Base-by-base conservation (phyloP, 2,329 filamentous ascomycete species). In the Graphilbum ipis-grandicollis region DNA sequence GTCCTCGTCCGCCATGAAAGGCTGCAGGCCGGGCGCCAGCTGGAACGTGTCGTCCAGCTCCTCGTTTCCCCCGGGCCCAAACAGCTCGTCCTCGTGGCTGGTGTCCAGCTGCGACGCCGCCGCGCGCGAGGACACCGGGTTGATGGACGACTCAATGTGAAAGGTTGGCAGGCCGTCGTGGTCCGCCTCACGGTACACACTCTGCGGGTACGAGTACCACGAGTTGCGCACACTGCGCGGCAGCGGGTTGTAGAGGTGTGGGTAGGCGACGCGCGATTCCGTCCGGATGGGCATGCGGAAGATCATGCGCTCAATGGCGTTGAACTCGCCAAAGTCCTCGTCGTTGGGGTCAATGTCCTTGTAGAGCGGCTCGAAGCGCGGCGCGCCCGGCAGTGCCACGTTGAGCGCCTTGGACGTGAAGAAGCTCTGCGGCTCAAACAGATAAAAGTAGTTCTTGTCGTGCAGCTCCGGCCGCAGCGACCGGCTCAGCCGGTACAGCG, bases 321-420 rank as follows among this genome's bases (percentile, higher is more conserved):
- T 98, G 67, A 98, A 98, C 57, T 98, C 90, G 57, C 90, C 90
- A 58, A 98, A 98, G 52, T 98, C 90, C 56, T 98, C 90, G 47
- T 96, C 88, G 49, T 98, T 98, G 2, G 90, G 90, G 55, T 98
- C 86, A 42, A 98, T 86, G 49, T 98, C 90, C 59, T 98, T 98
- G 66, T 94, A 98, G 17, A 98, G 57, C 19, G 90, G 90, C 57
- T 98, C 90, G 45, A 98, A 98, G 22, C 90, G 77, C 42, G 90
- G 90, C 9, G 90, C 92, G 53, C 90, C 90, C n/a, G 90, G 90
- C 38, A 98, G 83, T 9, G 92, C 88, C 36, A 98, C 88, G 48
- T 98, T 98, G 31, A 98, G 65, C 1, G 90, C 90, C 58, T 98
- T 98, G 25, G 90, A 88, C 19, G 90, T 94, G 47, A 93, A 70